Evolutionary conservation across 2,329 filamentous ascomycete genomes (phyloP), one percentile per base, ranked within the genome.

Genomic region (Escovopsis sp.): DNA sequence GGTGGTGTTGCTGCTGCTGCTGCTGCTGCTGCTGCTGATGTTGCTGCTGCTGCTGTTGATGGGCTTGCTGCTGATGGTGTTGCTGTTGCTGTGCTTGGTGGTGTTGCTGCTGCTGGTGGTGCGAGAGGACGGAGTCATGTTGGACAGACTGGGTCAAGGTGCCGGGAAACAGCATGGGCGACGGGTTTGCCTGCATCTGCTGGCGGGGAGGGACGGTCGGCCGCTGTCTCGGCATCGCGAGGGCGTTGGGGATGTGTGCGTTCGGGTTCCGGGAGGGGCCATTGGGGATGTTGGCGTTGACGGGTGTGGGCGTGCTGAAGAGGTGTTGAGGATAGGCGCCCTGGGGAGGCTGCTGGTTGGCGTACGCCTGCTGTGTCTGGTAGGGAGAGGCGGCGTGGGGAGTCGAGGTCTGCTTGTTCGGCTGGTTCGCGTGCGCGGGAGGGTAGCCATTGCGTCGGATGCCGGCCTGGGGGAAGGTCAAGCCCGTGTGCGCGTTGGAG

Each of bases 331-430:
- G 52, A 42, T 70, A 72, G 15, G 58, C 47, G 39, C 55, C 56
- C 40, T 62, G 59, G 13, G 62, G 55, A 19, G 62, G 57, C 45
- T 68, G 67, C 48, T 72, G 68, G 34, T 68, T 56, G 36, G 63
- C 52, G 50, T 73, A 73, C 39, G 62, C 57, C 21, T n/a, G n/a
- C 43, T 68, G 64, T 35, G 62, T 48, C 50, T 70, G 68, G 48
- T 73, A 74, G 2, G 68, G 64, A 39, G 68, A 64, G 40, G 66
- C 63, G 46, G 68, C 61, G 43, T 70, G 68, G 42, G 68, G 61
- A 16, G 65, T 64, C 27, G 69, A 65, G 19, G 69, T 68, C 41
- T 68, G 65, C 50, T 73, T 72, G 49, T 65, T 70, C 43, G 62
- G 59, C 45, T 65, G 63, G 43, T 61, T 63, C 39, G 63, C 57